Conservation (phyloP, 768 basidiomycete species). For the Rhodotorula paludigena region DNA sequence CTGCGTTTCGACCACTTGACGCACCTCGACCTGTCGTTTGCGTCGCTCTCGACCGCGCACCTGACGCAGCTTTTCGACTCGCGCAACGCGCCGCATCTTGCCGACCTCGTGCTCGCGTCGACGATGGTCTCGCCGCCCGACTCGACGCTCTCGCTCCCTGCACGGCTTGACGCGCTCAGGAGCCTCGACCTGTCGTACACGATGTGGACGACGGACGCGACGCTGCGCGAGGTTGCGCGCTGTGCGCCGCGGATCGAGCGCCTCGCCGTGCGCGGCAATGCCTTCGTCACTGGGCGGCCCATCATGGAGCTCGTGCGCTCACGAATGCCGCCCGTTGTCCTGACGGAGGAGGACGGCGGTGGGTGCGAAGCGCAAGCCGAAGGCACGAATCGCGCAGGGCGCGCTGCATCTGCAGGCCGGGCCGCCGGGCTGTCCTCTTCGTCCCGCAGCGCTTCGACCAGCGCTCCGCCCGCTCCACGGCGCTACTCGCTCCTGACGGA, state of each 20-base stretch:
- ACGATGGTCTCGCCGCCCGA: constrained; percentile 2
- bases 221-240: not conserved
- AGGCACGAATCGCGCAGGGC: not conserved
- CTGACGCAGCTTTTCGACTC: constrained; percentile 7
- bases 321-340: constrained; percentile 1
- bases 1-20: not conserved
- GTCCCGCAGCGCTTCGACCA: not conserved
- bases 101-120: constrained; percentile 10
- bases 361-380: no score
- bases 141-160: constrained; percentile 6
- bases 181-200: constrained; percentile 15
- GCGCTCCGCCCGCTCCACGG: no score
- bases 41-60: constrained; percentile 2
- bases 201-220: constrained; percentile 27
- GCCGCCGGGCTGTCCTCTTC: not conserved
- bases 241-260: constrained; percentile 8
- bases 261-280: constrained; percentile 17
- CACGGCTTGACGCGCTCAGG: not conserved
- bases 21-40: constrained; percentile 20
- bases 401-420: no score
- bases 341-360: not conserved
- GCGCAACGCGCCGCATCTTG: constrained; percentile 3
- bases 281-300: constrained; percentile 27
- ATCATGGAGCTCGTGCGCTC: constrained; percentile 28
- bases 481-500: constrained; percentile 7